These are phyloP conservation scores for Stellera chamaejasme DNA, from an alignment of 345 rosid genomes.

Conservation along the genomic window DNA sequence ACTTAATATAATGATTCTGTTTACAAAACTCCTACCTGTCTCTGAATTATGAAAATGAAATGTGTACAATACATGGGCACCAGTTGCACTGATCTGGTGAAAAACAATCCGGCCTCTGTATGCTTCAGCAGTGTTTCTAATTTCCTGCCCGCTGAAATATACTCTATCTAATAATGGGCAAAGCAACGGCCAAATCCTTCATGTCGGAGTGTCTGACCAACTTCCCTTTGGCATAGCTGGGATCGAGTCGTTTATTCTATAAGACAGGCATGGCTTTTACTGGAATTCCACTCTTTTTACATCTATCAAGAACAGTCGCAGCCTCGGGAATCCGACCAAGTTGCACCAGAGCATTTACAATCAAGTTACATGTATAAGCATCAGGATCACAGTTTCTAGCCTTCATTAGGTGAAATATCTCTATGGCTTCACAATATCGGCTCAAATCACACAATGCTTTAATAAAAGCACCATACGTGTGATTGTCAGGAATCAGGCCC, in stretches of 20 bases:
- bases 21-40: no score
- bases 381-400: slow-evolving; percentile 51
- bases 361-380: slow-evolving; percentile 40
- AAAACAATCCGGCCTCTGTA: no score
- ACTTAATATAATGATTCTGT: no score
- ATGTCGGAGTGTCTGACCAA: neutral
- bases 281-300: slow-evolving; percentile 14
- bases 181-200: neutral
- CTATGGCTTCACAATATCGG: slow-evolving; percentile 48
- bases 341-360: slow-evolving; percentile 23
- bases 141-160: no score
- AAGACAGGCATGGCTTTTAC: slow-evolving; percentile 14
- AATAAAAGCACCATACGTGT: slow-evolving; percentile 46
- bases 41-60: no score
- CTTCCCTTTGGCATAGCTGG: neutral
- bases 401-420: slow-evolving; percentile 50
- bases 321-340: slow-evolving; percentile 25
- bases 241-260: slow-evolving; percentile 4
- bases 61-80: no score
- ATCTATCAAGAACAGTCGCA: slow-evolving; percentile 14
- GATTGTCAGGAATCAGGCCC: slow-evolving; percentile 62
- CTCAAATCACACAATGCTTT: slow-evolving; percentile 47
- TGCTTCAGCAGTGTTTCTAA: no score
- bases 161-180: neutral
- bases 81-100: no score